phyloP scores from a whole-genome alignment of 441 rosid species.

The Populus tomentosa region DNA sequence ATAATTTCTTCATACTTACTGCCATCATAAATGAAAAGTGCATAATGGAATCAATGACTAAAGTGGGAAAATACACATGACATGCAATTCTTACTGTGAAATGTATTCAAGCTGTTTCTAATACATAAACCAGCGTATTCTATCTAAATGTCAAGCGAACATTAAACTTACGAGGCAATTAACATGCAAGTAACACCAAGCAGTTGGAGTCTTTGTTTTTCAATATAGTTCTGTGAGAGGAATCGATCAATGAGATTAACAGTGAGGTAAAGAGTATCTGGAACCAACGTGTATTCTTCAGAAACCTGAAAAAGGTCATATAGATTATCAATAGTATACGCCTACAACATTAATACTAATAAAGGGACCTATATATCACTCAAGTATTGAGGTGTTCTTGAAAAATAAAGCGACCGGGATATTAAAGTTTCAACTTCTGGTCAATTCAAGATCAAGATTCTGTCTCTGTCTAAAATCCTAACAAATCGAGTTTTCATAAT shows the following conservation, averaged over 20 bases:
- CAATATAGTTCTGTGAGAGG: constrained; percentile 61
- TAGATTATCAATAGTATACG: constrained; percentile 10
- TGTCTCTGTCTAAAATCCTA: neutral
- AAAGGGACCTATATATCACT: neutral
- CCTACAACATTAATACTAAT: constrained; percentile 6
- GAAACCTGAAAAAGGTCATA: constrained; percentile 60
- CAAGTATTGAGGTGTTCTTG: neutral
- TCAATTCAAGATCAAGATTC: neutral
- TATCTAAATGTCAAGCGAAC: neutral
- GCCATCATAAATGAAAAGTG: constrained; percentile 17
- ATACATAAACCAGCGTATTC: constrained; percentile 1
- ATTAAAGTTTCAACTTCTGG: neutral
- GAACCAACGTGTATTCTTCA: constrained; percentile 83
- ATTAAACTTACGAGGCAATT: constrained; percentile 84
- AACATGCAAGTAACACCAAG: constrained; percentile 96
- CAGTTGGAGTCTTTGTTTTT: constrained; percentile 86
- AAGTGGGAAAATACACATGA: constrained; percentile 2
- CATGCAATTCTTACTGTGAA: neutral
- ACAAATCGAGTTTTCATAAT: neutral
- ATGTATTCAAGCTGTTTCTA: neutral
- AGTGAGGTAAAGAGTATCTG: constrained; percentile 94
- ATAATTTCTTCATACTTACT: constrained; percentile 83
- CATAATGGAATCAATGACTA: constrained; percentile 11
- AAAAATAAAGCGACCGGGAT: neutral
- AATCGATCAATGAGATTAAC: constrained; percentile 87